Evolutionary conservation across 176 grass and related monocot species (phyloP).

Genomic region (Eleusine coracana): DNA sequence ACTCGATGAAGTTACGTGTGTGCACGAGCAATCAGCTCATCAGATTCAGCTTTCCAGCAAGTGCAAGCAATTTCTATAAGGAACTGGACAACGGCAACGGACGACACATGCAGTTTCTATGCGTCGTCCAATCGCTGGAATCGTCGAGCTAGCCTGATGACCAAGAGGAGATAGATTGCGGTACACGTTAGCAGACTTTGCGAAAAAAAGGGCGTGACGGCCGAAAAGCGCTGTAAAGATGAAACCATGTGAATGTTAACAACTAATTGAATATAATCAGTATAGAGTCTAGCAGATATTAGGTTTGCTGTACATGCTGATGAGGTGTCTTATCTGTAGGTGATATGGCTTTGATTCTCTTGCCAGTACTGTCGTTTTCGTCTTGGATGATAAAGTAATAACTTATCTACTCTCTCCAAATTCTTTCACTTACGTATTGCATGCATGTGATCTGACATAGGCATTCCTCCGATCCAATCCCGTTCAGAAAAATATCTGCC

Average conservation of each 20-base stretch:
- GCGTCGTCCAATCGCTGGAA: not conserved
- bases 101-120: not conserved
- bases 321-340: slow-evolving; percentile 25
- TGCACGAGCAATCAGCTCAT: slow-evolving; percentile 9
- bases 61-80: not conserved
- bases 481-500: not conserved
- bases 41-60: not conserved
- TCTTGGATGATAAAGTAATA: not conserved
- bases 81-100: not conserved
- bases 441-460: slow-evolving; percentile 4
- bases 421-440: slow-evolving; percentile 19
- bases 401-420: not conserved
- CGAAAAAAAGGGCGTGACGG: slow-evolving; percentile 27
- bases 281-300: not conserved
- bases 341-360: not conserved
- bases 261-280: not conserved
- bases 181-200: slow-evolving; percentile 26
- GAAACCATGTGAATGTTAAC: not conserved
- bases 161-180: not conserved
- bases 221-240: slow-evolving; percentile 25
- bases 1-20: slow-evolving; percentile 21
- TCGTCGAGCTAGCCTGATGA: not conserved
- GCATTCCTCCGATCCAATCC: not conserved
- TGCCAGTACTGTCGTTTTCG: slow-evolving; percentile 20
- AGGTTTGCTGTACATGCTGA: not conserved